Evolutionary conservation across 148 eudicot genomes (phyloP).

Genomic region (Amaranthus cruentus): DNA sequence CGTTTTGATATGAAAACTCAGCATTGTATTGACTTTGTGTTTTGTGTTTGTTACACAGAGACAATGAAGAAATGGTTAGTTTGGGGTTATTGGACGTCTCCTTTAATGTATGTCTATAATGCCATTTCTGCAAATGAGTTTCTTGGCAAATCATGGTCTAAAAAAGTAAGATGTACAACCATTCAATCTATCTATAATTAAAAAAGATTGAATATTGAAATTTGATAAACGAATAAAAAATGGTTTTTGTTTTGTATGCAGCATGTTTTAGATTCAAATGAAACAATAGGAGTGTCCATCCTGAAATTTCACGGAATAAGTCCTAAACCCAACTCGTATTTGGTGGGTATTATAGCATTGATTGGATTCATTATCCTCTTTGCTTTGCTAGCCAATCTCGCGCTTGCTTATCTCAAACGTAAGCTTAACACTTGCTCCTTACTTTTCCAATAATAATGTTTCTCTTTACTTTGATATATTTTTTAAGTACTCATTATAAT

Average conservation of each 20-base stretch:
- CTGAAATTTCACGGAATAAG: conserved; percentile 39
- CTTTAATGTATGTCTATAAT: conserved; percentile 31
- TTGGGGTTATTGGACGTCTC: conserved; percentile 39
- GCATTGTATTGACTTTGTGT: not conserved
- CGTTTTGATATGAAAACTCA: too few relatives aligned
- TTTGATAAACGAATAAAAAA: too few relatives aligned
- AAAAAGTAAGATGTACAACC: conserved; percentile 18
- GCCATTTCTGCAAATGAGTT: conserved; percentile 35
- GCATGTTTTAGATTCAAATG: conserved; percentile 13
- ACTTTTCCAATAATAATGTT: not conserved
- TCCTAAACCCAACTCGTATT: conserved; percentile 35
- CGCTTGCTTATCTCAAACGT: conserved; percentile 55
- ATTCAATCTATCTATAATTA: not conserved
- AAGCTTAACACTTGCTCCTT: conserved; percentile 15
- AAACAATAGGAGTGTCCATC: conserved; percentile 21
- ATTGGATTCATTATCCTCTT: conserved; percentile 47
- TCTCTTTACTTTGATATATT: too few relatives aligned
- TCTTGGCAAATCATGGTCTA: conserved; percentile 28
- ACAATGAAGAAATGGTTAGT: conserved; percentile 27
- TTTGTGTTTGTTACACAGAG: conserved; percentile 1
- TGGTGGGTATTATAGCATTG: conserved; percentile 43
- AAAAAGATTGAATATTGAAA: too few relatives aligned
- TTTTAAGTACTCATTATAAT: too few relatives aligned
- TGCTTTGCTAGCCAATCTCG: conserved; percentile 30
- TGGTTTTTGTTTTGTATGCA: not conserved